These are phyloP conservation scores for Isatis tinctoria DNA, from an alignment of 345 rosid species.

Conservation along the genomic window DNA sequence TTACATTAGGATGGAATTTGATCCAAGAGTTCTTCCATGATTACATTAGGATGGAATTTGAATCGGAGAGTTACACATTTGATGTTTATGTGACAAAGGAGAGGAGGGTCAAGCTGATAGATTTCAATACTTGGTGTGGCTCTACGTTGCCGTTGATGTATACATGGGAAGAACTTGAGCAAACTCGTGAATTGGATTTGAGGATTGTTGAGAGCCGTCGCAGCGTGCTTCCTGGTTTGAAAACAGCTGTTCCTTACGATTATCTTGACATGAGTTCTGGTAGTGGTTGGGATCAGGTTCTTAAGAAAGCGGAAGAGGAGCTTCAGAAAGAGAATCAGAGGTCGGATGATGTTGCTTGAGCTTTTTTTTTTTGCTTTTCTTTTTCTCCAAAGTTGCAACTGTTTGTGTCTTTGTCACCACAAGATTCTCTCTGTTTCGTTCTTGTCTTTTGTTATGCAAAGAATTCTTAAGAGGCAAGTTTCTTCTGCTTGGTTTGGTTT, in stretches of 20 bases:
- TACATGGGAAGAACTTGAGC: constrained; percentile 76
- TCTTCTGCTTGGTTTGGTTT: not conserved
- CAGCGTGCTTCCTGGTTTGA: constrained; percentile 55
- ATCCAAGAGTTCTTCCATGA: constrained; percentile 46
- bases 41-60: constrained; percentile 43
- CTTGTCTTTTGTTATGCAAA: too few species aligned
- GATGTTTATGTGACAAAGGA: constrained; percentile 62
- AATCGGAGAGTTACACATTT: constrained; percentile 54
- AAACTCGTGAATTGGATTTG: constrained; percentile 35
- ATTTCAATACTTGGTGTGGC: constrained; percentile 87
- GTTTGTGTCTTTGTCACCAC: not conserved
- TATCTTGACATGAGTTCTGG: constrained; percentile 59
- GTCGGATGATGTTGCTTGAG: constrained; percentile 34
- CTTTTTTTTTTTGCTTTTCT: constrained; percentile 5
- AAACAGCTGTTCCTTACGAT: constrained; percentile 70
- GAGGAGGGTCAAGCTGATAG: constrained; percentile 54
- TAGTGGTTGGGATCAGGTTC: constrained; percentile 80
- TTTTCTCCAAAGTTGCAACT: not conserved
- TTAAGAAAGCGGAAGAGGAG: constrained; percentile 55
- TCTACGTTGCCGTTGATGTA: constrained; percentile 69
- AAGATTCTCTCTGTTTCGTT: not conserved
- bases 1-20: constrained; percentile 35
- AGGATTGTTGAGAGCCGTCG: constrained; percentile 68
- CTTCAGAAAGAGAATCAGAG: constrained; percentile 32
- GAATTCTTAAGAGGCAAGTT: not conserved